Base-by-base conservation (phyloP, 1,284 basidiomycete species). In the Trametes versicolor region DNA sequence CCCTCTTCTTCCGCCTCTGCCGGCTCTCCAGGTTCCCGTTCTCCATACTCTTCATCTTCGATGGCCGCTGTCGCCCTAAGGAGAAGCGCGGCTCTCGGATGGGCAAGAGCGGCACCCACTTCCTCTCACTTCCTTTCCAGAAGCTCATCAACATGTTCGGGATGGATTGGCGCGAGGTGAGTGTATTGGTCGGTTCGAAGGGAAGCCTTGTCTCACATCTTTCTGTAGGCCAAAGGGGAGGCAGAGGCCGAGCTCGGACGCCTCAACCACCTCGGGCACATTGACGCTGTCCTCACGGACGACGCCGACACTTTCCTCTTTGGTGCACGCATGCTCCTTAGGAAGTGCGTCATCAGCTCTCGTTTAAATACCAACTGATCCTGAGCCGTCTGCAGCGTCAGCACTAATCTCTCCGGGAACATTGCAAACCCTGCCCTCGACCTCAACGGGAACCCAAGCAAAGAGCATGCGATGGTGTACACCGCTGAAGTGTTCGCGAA, bases 231-330 rank as follows among this genome's bases (percentile, higher is more conserved):
- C 1, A 80, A 80, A 0, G 89, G 88, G 25, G 89, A 92, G 74
- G 90, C 90, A 0, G 89, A 92, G 72, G 90, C 90, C 0, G 88
- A 91, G 68, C 78, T 92, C 1, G 89, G 88, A 0, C 77, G 81
- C 29, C 79, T 92, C 72, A 87, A 85, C 65, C 63, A 69, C 3
- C 74, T 76, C 45, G 85, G 83, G 2, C 75, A 82, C 54, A 83
- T 92, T 41, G 90, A 92, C 71, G 87, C 84, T 0, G 79, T 92
- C 1, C 71, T 91, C 47, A 88, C 87, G 1, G 89, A 91, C 74
- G 89, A 90, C 69, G 85, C 83, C 2, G 89, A 91, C 68, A 72
- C 78, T 1, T 67, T 82, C 19, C 54, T 80, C n/a, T 81, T 81
- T 55, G 79, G 80, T 29, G 80, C 78, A 3, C 68, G 62, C 23